Conservation (phyloP, 2,329 filamentous ascomycete genomes). For the Nigrospora oryzae region DNA sequence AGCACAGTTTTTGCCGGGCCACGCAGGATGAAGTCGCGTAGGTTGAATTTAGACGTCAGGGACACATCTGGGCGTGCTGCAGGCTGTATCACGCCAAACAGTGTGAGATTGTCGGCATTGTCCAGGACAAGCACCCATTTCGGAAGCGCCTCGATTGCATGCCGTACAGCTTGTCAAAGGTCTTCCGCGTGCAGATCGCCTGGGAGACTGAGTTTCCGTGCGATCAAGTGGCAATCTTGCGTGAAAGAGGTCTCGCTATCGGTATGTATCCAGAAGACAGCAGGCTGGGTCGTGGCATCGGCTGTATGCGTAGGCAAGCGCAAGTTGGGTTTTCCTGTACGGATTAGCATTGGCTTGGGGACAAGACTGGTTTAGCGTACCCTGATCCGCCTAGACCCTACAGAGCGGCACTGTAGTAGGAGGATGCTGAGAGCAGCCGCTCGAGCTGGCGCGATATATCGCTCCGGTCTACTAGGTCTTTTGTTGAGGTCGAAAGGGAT, state of each 20-base stretch:
- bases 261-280: constrained; percentile 1
- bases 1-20: constrained; percentile 15
- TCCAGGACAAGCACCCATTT: constrained; percentile 23
- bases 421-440: too few relatives aligned
- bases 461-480: too few relatives aligned
- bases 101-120: constrained; percentile 20
- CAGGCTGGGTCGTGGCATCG: too few relatives aligned
- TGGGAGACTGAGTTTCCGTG: neutral
- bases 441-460: too few relatives aligned
- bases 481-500: too few relatives aligned
- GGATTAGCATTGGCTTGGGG: too few relatives aligned
- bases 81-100: constrained; percentile 13
- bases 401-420: too few relatives aligned
- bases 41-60: neutral
- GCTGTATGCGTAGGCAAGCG: too few relatives aligned
- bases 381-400: too few relatives aligned
- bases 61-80: too few relatives aligned
- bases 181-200: neutral
- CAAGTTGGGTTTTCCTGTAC: too few relatives aligned
- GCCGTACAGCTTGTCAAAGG: constrained; percentile 5
- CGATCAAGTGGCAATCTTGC: constrained; percentile 3
- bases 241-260: constrained; percentile 2
- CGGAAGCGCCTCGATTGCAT: constrained; percentile 7
- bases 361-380: too few relatives aligned
- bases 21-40: constrained; percentile 16